Conservation (phyloP, 352 stramenopile genomes). For the Phytophthora citrophthora region DNA sequence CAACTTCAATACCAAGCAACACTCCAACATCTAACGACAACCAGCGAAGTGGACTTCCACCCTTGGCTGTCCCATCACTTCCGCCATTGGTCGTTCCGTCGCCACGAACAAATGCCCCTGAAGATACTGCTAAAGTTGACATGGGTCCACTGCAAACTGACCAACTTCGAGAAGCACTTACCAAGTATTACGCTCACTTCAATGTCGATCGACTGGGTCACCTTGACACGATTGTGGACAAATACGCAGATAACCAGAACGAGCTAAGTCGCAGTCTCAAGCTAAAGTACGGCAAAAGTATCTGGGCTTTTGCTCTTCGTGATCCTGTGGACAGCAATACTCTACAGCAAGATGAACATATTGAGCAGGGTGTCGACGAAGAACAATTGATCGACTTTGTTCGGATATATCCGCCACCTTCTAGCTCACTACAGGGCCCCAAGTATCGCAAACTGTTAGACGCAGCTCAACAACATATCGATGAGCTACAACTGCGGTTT, state of each 20-base stretch:
- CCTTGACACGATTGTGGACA: constrained; percentile 76
- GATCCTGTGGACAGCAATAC: constrained; percentile 1
- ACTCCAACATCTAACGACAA: constrained; percentile 33
- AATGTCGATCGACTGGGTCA: constrained; percentile 63
- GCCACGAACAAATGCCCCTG: constrained; percentile 7
- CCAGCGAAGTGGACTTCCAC: constrained; percentile 27
- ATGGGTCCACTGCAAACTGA: constrained; percentile 37
- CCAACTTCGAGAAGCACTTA: constrained; percentile 50
- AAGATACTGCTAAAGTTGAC: constrained; percentile 14
- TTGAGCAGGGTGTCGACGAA: constrained; percentile 24
- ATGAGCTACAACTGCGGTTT: constrained; percentile 85
- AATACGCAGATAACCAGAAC: constrained; percentile 71
- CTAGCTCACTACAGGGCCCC: constrained; percentile 36
- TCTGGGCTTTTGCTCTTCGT: constrained; percentile 50
- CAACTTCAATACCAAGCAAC: constrained; percentile 4
- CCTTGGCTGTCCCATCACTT: constrained; percentile 11
- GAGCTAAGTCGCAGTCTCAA: constrained; percentile 67
- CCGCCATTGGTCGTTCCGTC: constrained; percentile 20
- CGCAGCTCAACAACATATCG: constrained; percentile 78
- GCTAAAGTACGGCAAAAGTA: constrained; percentile 70
- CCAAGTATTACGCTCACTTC: constrained; percentile 62
- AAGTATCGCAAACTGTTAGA: constrained; percentile 86
- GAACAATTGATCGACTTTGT: constrained; percentile 73
- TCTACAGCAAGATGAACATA: constrained; percentile 11
- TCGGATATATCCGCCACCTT: constrained; percentile 62